These are phyloP conservation scores for Suhomyces pyralidae DNA, from an alignment of 805 yeast genomes.

Conservation along the genomic window DNA sequence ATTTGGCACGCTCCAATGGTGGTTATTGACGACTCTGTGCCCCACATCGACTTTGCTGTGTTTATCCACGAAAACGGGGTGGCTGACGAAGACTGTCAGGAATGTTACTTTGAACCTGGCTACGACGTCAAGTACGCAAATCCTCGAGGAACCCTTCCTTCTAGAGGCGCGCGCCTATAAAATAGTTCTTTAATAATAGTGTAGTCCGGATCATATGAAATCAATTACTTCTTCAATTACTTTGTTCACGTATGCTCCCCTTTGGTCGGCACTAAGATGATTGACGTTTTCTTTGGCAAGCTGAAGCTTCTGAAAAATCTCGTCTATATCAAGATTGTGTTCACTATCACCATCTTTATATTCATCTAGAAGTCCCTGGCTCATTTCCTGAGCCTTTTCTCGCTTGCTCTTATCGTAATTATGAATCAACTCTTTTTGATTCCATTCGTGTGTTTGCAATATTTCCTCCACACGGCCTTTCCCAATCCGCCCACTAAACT, in stretches of 20 bases:
- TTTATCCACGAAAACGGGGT: constrained; percentile 81
- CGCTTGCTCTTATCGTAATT: constrained; percentile 21
- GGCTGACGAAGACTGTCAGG: constrained; percentile 77
- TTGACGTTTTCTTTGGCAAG: constrained; percentile 32
- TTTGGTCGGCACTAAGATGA: constrained; percentile 23
- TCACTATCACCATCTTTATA: constrained; percentile 7
- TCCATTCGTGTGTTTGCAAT: constrained; percentile 51
- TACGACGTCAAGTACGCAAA: constrained; percentile 30
- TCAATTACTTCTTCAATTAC: constrained; percentile 40
- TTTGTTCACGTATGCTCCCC: constrained; percentile 30
- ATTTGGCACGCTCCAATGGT: constrained; percentile 99
- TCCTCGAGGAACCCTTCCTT: constrained; percentile 2
- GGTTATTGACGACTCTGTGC: constrained; percentile 57
- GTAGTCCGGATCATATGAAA: constrained; percentile 20
- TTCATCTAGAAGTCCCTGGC: constrained; percentile 19
- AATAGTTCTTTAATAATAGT: not conserved
- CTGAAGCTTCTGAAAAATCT: constrained; percentile 30
- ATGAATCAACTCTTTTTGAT: constrained; percentile 2
- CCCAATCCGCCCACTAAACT: constrained; percentile 44
- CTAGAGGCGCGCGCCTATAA: not conserved
- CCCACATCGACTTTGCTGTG: constrained; percentile 75
- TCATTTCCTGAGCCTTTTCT: constrained; percentile 24
- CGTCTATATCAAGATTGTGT: constrained; percentile 23
- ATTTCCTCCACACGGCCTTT: constrained; percentile 42
- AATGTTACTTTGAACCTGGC: constrained; percentile 67